A percentile compares a stretch with the other conserved stretches of the same genome.
Evolutionary conservation across 768 basidiomycete genomes (phyloP).

Genomic region (Leccinellum albellum): DNA sequence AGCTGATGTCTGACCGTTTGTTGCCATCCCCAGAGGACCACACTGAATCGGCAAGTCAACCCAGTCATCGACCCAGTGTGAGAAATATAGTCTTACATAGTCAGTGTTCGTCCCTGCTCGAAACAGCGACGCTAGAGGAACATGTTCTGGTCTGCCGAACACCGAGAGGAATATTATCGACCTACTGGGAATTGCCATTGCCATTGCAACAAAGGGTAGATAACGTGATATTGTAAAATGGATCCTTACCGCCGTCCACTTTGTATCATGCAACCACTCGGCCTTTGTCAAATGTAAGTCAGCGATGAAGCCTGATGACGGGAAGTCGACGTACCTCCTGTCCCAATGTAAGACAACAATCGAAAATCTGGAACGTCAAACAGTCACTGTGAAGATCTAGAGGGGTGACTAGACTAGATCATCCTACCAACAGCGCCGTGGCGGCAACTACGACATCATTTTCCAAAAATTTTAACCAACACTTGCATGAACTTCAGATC

Average conservation of each 20-base stretch:
- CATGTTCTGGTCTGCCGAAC: not conserved
- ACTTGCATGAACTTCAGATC: not conserved
- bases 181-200: constrained; percentile 13
- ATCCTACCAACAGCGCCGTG: constrained; percentile 11
- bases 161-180: not conserved
- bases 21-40: constrained; percentile 8
- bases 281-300: constrained; percentile 7
- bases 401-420: not conserved
- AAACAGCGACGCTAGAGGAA: constrained; percentile 5
- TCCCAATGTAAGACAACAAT: constrained; percentile 15
- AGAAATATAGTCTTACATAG: constrained; percentile 6
- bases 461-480: not conserved
- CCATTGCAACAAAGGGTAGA: constrained; percentile 16
- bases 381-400: not conserved
- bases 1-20: not conserved
- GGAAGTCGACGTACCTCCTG: constrained; percentile 5
- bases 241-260: constrained; percentile 16
- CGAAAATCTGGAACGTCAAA: constrained; percentile 8
- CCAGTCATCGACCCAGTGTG: not conserved
- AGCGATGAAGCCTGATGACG: not conserved
- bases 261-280: constrained; percentile 14
- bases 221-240: constrained; percentile 20
- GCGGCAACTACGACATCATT: constrained; percentile 6
- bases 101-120: not conserved
- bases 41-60: constrained; percentile 6